Conservation (phyloP, 2,329 filamentous ascomycete genomes). For the Claviceps cyperi region DNA sequence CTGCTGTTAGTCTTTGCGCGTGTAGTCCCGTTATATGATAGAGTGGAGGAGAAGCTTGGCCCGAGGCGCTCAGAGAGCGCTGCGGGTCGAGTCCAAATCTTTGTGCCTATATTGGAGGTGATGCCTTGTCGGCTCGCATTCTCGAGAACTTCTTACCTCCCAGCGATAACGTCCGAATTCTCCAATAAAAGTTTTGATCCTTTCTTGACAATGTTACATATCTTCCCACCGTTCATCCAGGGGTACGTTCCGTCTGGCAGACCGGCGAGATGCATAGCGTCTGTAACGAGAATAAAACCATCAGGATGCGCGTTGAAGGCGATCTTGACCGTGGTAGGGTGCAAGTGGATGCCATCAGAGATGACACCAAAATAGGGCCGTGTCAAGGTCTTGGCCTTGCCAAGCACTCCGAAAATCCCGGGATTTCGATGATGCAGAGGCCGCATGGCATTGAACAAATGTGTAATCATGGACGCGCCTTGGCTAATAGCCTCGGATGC, state of each 20-base stretch:
- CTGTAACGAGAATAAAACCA: constrained; percentile 79
- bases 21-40: not conserved
- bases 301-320: constrained; percentile 75
- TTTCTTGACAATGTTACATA: constrained; percentile 50
- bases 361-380: constrained; percentile 81
- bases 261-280: constrained; percentile 80
- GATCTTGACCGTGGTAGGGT: constrained; percentile 78
- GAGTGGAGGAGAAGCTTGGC: too few species aligned
- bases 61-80: too few species aligned
- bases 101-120: not conserved
- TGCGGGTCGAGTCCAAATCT: not conserved
- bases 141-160: constrained; percentile 35
- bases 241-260: constrained; percentile 72
- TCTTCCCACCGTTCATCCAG: constrained; percentile 61
- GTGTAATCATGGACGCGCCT: constrained; percentile 80
- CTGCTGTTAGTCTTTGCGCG: constrained; percentile 3
- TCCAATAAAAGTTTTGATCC: constrained; percentile 62
- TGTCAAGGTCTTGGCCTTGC: constrained; percentile 41
- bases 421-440: constrained; percentile 85
- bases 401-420: constrained; percentile 75
- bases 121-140: not conserved
- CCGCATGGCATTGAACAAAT: constrained; percentile 88
- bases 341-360: constrained; percentile 78
- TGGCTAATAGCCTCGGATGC: constrained; percentile 55
- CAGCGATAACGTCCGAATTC: constrained; percentile 65